Percentiles rank a stretch among this genome's conserved stretches.
Evolutionary conservation across 2,329 filamentous ascomycete species (phyloP).

Genomic region (Aspergillus sp.): DNA sequence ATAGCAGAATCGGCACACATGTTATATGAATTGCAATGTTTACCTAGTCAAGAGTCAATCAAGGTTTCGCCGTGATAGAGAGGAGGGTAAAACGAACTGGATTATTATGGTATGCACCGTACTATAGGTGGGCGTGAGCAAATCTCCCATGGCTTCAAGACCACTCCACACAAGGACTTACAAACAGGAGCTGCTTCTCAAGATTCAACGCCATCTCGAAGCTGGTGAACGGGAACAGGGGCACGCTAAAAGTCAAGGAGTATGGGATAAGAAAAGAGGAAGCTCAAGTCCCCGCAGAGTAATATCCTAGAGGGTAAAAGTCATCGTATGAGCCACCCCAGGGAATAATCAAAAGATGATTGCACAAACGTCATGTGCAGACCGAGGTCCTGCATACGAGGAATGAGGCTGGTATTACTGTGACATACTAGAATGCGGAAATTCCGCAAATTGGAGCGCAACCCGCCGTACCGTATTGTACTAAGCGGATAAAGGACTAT

Average conservation of each 20-base stretch:
- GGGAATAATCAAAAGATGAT: not conserved
- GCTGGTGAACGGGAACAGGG: not conserved
- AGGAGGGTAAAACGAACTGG: conserved; percentile 46
- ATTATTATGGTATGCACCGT: conserved; percentile 66
- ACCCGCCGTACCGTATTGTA: not conserved
- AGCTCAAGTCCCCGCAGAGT: not conserved
- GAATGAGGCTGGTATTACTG: not conserved
- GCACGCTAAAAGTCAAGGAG: not conserved
- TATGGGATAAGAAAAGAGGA: not conserved
- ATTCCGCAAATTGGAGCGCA: not conserved
- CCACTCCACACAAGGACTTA: conserved; percentile 39
- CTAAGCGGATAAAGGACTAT: not conserved
- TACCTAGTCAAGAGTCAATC: conserved; percentile 46
- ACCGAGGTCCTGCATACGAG: not conserved
- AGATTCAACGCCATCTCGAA: conserved; percentile 54
- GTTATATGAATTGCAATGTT: conserved; percentile 65
- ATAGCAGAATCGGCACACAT: conserved; percentile 62
- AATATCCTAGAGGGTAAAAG: not conserved
- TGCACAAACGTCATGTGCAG: conserved; percentile 6
- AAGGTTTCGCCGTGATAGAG: conserved; percentile 19
- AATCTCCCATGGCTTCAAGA: conserved; percentile 8
- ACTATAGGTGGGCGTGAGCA: conserved; percentile 42
- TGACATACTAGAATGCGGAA: not conserved
- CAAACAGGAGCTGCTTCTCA: conserved; percentile 66
- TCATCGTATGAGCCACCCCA: conserved; percentile 3